Conservation (phyloP, 1,139 yeast genomes). For the Debaryomyces coudertii region DNA sequence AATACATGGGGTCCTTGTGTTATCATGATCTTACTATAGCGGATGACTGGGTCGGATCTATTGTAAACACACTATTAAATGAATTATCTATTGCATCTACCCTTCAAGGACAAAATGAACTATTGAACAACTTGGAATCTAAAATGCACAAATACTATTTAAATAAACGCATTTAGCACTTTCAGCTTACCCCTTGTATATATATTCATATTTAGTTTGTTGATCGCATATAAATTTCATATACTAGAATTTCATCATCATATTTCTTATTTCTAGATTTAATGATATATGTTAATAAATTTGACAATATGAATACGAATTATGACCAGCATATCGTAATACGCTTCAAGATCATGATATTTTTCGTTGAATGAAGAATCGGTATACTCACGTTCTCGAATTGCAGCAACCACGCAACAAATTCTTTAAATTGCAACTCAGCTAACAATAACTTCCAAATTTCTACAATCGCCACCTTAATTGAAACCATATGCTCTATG, state of each 20-base stretch:
- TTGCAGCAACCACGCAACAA: not conserved
- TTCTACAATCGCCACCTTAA: no score
- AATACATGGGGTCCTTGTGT: constrained; percentile 25
- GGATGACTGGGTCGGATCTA: constrained; percentile 22
- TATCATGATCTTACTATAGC: constrained; percentile 14
- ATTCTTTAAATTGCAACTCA: not conserved
- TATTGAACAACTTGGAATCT: constrained; percentile 6
- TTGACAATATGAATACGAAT: no score
- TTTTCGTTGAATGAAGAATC: not conserved
- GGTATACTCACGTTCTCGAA: constrained; percentile 1
- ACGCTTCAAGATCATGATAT: not conserved
- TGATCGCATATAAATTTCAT: not conserved
- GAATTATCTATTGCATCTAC: not conserved
- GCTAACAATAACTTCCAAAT: not conserved
- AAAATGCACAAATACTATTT: constrained; percentile 4
- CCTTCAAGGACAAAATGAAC: constrained; percentile 9
- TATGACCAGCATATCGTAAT: not conserved
- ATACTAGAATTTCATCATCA: no score
- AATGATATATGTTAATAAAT: no score
- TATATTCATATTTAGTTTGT: not conserved
- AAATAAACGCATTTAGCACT: not conserved
- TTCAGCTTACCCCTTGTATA: not conserved
- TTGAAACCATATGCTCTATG: no score
- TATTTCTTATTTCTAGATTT: not conserved
- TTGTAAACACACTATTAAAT: constrained; percentile 13